phyloP scores from a whole-genome alignment of 768 basidiomycete species.

The Termitomyces sp. region DNA sequence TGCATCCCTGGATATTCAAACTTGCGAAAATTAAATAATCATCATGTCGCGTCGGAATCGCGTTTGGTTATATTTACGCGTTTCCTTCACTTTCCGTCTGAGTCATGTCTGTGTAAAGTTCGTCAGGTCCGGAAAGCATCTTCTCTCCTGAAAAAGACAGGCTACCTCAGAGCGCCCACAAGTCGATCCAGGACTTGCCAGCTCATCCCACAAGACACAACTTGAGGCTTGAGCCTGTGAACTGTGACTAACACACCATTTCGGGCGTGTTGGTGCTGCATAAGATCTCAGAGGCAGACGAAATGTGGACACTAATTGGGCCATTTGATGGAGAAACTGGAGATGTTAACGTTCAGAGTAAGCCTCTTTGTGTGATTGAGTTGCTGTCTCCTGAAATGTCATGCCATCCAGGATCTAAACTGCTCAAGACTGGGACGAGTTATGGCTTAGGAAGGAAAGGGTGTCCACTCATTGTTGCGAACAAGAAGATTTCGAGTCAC shows the following conservation, averaged over 20 bases:
- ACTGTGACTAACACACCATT: background rate
- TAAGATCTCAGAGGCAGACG: background rate
- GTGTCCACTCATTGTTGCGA: slow-evolving; percentile 42
- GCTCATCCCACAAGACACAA: background rate
- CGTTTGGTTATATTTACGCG: slow-evolving; percentile 12
- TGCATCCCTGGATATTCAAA: background rate
- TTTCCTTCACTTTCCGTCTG: background rate
- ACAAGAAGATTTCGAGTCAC: slow-evolving; percentile 59
- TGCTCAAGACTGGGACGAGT: slow-evolving; percentile 53
- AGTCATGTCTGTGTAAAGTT: background rate
- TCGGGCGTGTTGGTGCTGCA: background rate
- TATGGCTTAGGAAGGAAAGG: slow-evolving; percentile 58
- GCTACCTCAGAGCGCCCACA: background rate
- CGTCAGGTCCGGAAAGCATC: background rate
- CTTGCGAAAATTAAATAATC: background rate
- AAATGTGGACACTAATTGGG: slow-evolving; percentile 52
- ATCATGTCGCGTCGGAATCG: background rate
- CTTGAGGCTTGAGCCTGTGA: background rate
- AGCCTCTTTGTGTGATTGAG: slow-evolving; percentile 9
- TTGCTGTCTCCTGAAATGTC: background rate
- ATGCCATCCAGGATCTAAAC: slow-evolving; percentile 32
- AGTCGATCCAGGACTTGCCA: background rate
- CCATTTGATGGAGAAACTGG: slow-evolving; percentile 43
- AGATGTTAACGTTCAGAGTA: slow-evolving; percentile 35
- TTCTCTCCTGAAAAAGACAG: too few relatives aligned